phyloP scores from a whole-genome alignment of 768 basidiomycete genomes.

The Psilocybe cubensis region DNA sequence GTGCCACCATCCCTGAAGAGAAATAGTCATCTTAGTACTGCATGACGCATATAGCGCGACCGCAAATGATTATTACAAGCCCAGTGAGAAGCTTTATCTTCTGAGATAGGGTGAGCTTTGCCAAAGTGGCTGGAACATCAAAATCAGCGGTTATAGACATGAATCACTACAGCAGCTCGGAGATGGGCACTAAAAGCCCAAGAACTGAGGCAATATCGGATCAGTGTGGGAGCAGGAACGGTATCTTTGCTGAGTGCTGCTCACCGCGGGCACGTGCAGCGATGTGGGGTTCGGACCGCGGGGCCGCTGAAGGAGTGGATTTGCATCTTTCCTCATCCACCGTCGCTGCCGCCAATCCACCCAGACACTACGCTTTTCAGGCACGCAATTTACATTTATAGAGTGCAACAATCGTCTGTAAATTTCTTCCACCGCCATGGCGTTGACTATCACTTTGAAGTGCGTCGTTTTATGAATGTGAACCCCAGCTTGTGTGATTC shows the following conservation, averaged over 20 bases:
- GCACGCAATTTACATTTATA: conserved; percentile 9
- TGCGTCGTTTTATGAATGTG: conserved; percentile 26
- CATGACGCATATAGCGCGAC: background rate
- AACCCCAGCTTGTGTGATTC: conserved; percentile 5
- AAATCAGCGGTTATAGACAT: conserved; percentile 24
- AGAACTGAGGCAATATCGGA: no score
- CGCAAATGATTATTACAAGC: conserved; percentile 27
- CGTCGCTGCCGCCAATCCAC: conserved; percentile 33
- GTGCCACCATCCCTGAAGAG: conserved; percentile 49
- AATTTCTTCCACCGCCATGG: conserved; percentile 19
- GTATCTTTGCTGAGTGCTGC: background rate
- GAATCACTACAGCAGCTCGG: background rate
- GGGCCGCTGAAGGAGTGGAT: background rate
- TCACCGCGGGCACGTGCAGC: background rate
- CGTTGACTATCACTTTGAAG: conserved; percentile 34
- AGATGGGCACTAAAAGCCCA: background rate
- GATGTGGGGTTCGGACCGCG: conserved; percentile 2
- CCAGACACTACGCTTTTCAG: conserved; percentile 22
- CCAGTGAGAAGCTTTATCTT: conserved; percentile 52
- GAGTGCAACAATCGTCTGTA: conserved; percentile 1
- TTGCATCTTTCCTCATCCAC: conserved; percentile 30
- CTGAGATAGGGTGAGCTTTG: conserved; percentile 38
- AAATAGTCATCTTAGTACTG: background rate
- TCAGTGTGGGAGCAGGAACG: background rate
- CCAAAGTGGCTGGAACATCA: conserved; percentile 39